phyloP scores from a whole-genome alignment of 345 rosid species.

The Pistacia atlantica region DNA sequence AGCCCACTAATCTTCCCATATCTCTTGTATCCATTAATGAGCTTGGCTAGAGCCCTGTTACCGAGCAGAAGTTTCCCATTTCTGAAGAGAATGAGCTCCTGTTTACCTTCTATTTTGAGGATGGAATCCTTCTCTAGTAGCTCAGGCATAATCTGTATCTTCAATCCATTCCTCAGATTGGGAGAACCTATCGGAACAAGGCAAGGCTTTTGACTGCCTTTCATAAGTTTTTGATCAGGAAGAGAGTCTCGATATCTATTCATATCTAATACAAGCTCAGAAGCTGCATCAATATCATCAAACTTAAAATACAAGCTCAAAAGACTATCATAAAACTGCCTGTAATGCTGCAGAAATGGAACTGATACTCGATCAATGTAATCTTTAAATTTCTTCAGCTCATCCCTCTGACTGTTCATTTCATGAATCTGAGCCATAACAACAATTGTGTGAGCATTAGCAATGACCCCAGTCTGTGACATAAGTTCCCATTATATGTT shows the following conservation, averaged over 20 bases:
- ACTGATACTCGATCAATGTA: slow-evolving; percentile 44
- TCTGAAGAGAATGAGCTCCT: slow-evolving; percentile 41
- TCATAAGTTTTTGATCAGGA: slow-evolving; percentile 28
- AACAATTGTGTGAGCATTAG: slow-evolving; percentile 73
- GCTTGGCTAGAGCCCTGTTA: slow-evolving; percentile 62
- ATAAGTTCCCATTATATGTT: slow-evolving; percentile 67
- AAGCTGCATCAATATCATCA: slow-evolving; percentile 69
- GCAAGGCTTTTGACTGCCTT: slow-evolving; percentile 31
- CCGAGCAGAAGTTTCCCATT: slow-evolving; percentile 54
- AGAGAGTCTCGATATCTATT: slow-evolving; percentile 30
- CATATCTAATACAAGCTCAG: slow-evolving; percentile 56
- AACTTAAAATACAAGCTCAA: slow-evolving; percentile 71
- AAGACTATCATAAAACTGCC: slow-evolving; percentile 61
- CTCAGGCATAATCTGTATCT: slow-evolving; percentile 55
- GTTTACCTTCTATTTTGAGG: slow-evolving; percentile 35
- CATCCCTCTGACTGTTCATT: slow-evolving; percentile 77
- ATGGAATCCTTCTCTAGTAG: slow-evolving; percentile 53
- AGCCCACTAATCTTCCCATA: slow-evolving; percentile 50
- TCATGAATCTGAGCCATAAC: slow-evolving; percentile 61
- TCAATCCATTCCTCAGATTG: slow-evolving; percentile 62
- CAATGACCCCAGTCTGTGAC: slow-evolving; percentile 54
- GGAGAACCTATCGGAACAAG: slow-evolving; percentile 75
- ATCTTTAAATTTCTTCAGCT: slow-evolving; percentile 67
- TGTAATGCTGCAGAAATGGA: slow-evolving; percentile 55
- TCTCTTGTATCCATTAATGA: slow-evolving; percentile 60